phyloP scores from a whole-genome alignment of 441 rosid genomes.

The Metrosideros polymorpha region DNA sequence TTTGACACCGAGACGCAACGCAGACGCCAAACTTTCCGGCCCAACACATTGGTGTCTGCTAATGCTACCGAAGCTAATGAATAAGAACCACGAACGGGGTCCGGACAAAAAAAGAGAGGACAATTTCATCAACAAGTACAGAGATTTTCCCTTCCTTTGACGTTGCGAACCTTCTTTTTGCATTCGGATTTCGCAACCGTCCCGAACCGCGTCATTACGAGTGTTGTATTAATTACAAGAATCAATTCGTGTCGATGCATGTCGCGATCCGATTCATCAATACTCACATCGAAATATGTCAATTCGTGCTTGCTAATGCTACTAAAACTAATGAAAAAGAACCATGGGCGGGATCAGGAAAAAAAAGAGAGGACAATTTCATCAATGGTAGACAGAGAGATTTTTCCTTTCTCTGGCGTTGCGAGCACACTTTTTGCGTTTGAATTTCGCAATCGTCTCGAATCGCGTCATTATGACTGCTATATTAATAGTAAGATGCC shows the following conservation, averaged over 20 bases:
- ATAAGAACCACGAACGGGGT: not conserved
- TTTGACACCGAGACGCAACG: not conserved
- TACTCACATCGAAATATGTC: not conserved
- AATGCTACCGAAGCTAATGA: not conserved
- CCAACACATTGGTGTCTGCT: not conserved
- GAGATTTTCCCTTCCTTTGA: too few species aligned
- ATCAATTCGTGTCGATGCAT: too few species aligned
- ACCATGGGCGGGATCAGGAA: too few species aligned
- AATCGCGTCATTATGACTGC: not conserved
- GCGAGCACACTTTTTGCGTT: not conserved
- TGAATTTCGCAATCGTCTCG: not conserved
- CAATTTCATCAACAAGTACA: not conserved
- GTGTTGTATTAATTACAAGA: too few species aligned
- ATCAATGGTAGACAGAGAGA: not conserved
- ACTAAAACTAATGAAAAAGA: too few species aligned
- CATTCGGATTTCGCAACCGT: too few species aligned
- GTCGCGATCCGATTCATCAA: too few species aligned
- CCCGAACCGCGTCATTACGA: too few species aligned
- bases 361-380: not conserved
- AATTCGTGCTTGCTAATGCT: too few species aligned
- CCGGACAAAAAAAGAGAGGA: not conserved
- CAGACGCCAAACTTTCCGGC: not conserved
- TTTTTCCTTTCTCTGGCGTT: not conserved
- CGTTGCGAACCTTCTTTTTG: too few species aligned
- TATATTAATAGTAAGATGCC: too few species aligned